phyloP scores from a whole-genome alignment of 176 grass and related monocot genomes.

The Paspalum notatum region DNA sequence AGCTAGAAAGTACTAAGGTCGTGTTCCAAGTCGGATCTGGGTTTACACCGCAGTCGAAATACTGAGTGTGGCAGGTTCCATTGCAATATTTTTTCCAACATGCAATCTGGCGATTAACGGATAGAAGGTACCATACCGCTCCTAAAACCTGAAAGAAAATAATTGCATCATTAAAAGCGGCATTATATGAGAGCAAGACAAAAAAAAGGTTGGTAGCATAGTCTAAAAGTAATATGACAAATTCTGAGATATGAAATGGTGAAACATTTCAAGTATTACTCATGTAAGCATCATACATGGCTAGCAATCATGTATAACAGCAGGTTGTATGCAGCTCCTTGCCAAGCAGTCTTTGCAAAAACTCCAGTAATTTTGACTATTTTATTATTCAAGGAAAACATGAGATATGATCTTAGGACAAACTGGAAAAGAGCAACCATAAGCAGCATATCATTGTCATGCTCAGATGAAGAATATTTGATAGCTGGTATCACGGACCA shows the following conservation, averaged over 20 bases:
- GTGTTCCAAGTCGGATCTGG: conserved; percentile 33
- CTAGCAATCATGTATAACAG: conserved; percentile 97
- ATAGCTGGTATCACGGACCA: conserved; percentile 87
- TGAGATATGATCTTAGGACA: conserved; percentile 83
- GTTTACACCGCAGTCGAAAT: conserved; percentile 56
- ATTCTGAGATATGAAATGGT: conserved; percentile 2
- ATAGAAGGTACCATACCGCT: conserved; percentile 88
- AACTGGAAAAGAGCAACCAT: conserved; percentile 82
- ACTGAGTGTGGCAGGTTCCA: conserved; percentile 40
- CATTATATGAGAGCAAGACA: conserved; percentile 10
- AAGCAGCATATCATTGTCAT: conserved; percentile 76
- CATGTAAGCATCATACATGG: conserved; percentile 67
- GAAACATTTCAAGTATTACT: neutral
- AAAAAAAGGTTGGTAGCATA: neutral
- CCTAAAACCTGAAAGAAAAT: conserved; percentile 76
- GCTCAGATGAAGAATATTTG: conserved; percentile 66
- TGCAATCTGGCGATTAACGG: conserved; percentile 71
- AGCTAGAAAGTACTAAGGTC: conserved; percentile 53
- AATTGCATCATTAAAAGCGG: conserved; percentile 27
- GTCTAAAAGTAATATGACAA: neutral
- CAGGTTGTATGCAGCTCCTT: conserved; percentile 88
- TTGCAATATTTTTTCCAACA: conserved; percentile 80
- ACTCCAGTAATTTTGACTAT: conserved; percentile 78
- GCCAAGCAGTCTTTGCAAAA: conserved; percentile 92
- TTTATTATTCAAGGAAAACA: conserved; percentile 80